Conservation (phyloP, 805 yeast species). For the Metschnikowia koreensis region DNA sequence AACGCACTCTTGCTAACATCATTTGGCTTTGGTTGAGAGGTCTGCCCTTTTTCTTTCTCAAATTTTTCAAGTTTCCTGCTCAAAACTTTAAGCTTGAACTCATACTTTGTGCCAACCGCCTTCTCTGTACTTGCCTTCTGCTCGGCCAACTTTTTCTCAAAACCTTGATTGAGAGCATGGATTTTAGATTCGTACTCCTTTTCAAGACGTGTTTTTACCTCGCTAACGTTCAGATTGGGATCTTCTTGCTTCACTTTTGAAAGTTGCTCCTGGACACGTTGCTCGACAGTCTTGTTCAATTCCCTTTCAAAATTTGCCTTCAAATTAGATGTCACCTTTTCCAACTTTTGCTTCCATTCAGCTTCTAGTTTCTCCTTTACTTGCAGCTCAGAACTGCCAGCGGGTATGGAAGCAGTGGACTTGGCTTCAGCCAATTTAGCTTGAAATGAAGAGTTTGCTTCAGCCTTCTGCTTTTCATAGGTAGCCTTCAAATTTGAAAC, state of each 20-base stretch:
- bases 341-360: conserved; percentile 23
- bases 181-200: conserved; percentile 22
- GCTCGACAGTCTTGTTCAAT: conserved; percentile 13
- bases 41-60: conserved; percentile 24
- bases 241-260: background rate
- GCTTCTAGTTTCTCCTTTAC: conserved; percentile 26
- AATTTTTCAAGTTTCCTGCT: conserved; percentile 53
- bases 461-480: conserved; percentile 29
- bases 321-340: conserved; percentile 19
- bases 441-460: conserved; percentile 16
- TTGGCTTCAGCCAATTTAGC: conserved; percentile 23
- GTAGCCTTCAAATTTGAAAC: conserved; percentile 25
- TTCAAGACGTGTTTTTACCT: conserved; percentile 19
- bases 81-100: conserved; percentile 55
- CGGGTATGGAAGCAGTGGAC: background rate
- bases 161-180: conserved; percentile 22
- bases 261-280: conserved; percentile 21
- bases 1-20: background rate
- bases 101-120: conserved; percentile 56
- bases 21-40: background rate
- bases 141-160: conserved; percentile 17
- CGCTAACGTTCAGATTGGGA: conserved; percentile 8
- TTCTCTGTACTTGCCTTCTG: conserved; percentile 42
- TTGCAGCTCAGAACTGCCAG: conserved; percentile 3
- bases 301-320: conserved; percentile 39